Conservation (phyloP, 2,329 filamentous ascomycete species). For the Herpotrichia juniperi region DNA sequence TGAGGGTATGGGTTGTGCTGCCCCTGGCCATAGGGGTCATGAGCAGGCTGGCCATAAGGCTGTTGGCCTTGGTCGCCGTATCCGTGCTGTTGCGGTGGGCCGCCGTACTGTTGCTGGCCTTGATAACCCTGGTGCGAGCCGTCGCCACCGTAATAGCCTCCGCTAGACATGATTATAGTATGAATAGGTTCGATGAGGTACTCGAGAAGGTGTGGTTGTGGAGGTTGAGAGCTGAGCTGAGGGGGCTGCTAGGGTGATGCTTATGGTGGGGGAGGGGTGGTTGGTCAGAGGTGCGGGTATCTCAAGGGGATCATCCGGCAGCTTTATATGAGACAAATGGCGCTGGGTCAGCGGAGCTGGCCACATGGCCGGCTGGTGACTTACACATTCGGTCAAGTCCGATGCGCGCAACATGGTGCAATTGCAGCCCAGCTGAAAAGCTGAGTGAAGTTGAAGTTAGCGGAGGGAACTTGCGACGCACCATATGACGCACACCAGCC, state of each 20-base stretch:
- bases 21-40: conserved; percentile 16
- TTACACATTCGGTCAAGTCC: conserved; percentile 10
- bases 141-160: conserved; percentile 44
- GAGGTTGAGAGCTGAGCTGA: conserved; percentile 1
- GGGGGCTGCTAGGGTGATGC: conserved; percentile 4
- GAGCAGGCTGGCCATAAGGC: conserved; percentile 22
- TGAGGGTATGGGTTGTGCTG: conserved; percentile 38
- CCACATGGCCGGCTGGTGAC: conserved; percentile 18
- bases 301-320: conserved; percentile 17
- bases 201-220: conserved; percentile 2
- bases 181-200: background rate
- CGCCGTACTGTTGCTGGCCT: conserved; percentile 9
- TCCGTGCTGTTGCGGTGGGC: conserved; percentile 27
- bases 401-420: conserved; percentile 9
- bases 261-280: conserved; percentile 10
- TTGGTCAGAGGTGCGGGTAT: conserved; percentile 9
- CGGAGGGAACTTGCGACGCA: conserved; percentile 1
- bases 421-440: conserved; percentile 12
- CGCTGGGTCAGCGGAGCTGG: conserved; percentile 12
- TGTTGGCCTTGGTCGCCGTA: conserved; percentile 32
- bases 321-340: conserved; percentile 19
- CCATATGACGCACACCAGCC: background rate
- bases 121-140: conserved; percentile 22
- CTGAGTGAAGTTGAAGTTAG: conserved; percentile 6
- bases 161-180: conserved; percentile 27